A percentile compares a stretch with the other conserved stretches of the same genome.
These are phyloP conservation scores for Chenopodium quinoa DNA, from an alignment of 148 eudicot genomes.

Conservation along the genomic window DNA sequence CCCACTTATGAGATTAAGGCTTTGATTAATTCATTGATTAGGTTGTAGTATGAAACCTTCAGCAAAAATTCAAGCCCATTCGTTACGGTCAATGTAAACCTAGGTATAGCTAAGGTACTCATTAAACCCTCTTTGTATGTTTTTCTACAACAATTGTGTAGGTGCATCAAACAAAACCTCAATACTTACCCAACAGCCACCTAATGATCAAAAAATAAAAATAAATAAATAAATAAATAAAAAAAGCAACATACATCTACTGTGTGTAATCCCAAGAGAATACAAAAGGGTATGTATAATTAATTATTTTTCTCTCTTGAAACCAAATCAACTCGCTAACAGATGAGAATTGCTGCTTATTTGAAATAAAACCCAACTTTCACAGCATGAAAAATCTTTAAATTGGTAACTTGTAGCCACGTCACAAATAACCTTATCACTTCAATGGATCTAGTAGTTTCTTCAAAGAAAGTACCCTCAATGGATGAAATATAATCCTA, in stretches of 20 bases:
- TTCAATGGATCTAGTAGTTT: background rate
- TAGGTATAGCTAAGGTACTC: background rate
- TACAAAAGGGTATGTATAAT: too few relatives aligned
- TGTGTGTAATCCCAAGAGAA: too few relatives aligned
- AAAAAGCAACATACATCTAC: too few relatives aligned
- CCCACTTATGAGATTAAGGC: too few relatives aligned
- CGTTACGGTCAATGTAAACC: background rate
- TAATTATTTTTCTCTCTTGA: too few relatives aligned
- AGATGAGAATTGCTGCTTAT: too few relatives aligned
- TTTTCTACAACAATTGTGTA: too few relatives aligned
- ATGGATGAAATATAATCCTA: background rate
- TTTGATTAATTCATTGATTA: background rate
- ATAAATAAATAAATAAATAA: too few relatives aligned
- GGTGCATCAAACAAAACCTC: background rate
- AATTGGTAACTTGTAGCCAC: background rate
- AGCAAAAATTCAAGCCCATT: background rate
- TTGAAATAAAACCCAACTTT: background rate
- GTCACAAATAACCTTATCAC: background rate
- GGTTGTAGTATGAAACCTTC: background rate
- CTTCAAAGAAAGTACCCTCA: background rate
- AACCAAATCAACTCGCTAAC: too few relatives aligned
- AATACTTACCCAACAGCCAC: too few relatives aligned
- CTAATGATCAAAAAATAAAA: too few relatives aligned
- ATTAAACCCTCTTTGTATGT: background rate
- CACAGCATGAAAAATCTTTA: background rate